phyloP scores from a whole-genome alignment of 345 rosid genomes.

The Boechera divaricarpa region DNA sequence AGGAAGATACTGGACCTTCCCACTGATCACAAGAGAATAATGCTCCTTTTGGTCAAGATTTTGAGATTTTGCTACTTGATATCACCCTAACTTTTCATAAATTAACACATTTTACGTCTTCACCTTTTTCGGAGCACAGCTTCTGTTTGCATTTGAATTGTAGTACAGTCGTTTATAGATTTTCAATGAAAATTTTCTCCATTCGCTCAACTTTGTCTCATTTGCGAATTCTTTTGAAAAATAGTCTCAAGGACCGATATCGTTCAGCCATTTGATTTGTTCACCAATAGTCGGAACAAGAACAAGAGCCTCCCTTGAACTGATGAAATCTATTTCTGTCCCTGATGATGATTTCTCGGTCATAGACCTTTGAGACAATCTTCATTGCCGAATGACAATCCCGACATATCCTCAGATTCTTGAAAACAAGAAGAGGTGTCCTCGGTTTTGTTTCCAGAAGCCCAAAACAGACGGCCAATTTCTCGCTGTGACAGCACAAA shows the following conservation, averaged over 20 bases:
- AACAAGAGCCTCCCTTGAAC: constrained; percentile 72
- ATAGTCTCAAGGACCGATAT: not conserved
- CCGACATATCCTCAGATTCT: constrained; percentile 75
- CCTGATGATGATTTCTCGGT: constrained; percentile 68
- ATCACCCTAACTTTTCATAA: constrained; percentile 29
- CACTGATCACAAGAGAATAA: constrained; percentile 27
- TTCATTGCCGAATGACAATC: constrained; percentile 85
- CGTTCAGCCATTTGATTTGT: constrained; percentile 3
- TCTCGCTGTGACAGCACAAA: constrained; percentile 77
- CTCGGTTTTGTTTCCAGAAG: constrained; percentile 65
- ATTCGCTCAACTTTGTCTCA: constrained; percentile 19
- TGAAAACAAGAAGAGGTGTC: constrained; percentile 60
- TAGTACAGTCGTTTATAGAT: constrained; percentile 22
- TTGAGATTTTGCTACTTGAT: constrained; percentile 25
- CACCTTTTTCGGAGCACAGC: constrained; percentile 1
- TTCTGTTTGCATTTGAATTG: constrained; percentile 22
- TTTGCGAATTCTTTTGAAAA: constrained; percentile 8
- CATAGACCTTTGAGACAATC: constrained; percentile 61
- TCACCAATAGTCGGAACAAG: constrained; percentile 88
- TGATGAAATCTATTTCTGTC: constrained; percentile 87
- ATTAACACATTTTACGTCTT: constrained; percentile 25
- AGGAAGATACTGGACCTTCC: constrained; percentile 55
- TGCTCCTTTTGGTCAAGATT: constrained; percentile 29
- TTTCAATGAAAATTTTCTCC: not conserved
- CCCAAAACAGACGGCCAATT: constrained; percentile 78